A percentile compares a stretch with the other conserved stretches of the same genome.
These are phyloP conservation scores for Volvox africanus DNA, from an alignment of 139 green algal genomes.

Conservation along the genomic window DNA sequence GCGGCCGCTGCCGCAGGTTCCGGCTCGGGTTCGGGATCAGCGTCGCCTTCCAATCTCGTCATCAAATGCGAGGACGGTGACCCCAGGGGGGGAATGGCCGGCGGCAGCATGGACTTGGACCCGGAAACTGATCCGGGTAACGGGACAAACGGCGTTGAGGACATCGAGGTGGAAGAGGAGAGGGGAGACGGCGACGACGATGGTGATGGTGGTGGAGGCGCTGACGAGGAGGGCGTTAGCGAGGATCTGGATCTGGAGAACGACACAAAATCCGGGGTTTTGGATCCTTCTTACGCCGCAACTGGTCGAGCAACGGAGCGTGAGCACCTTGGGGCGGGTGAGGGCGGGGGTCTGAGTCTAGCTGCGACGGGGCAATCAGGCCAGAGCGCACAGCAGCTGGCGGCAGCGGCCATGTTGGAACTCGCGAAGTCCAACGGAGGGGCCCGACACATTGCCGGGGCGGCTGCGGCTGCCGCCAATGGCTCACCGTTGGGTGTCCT, in stretches of 20 bases:
- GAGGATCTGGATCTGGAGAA: not conserved
- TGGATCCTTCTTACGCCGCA: not conserved
- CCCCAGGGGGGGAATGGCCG: not conserved
- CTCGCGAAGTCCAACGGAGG: not conserved
- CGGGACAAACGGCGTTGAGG: not conserved
- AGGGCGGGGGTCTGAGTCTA: too few relatives aligned
- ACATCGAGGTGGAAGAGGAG: not conserved
- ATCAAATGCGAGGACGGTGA: conserved; percentile 13
- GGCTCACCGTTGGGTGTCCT: not conserved
- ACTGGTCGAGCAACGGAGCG: not conserved
- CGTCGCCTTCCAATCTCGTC: not conserved
- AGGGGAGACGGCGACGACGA: not conserved
- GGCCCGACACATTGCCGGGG: not conserved
- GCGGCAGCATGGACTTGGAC: not conserved
- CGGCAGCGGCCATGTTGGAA: conserved; percentile 13
- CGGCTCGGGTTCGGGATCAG: conserved; percentile 8
- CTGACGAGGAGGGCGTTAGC: not conserved
- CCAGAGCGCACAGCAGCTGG: not conserved
- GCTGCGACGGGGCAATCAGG: not conserved
- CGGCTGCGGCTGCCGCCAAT: not conserved
- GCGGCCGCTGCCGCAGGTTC: conserved; percentile 1
- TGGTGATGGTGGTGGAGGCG: not conserved
- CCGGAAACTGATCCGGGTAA: not conserved
- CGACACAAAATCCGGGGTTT: not conserved
- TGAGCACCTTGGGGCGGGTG: not conserved